phyloP scores from a whole-genome alignment of 768 basidiomycete species.

The Galerina marginata region DNA sequence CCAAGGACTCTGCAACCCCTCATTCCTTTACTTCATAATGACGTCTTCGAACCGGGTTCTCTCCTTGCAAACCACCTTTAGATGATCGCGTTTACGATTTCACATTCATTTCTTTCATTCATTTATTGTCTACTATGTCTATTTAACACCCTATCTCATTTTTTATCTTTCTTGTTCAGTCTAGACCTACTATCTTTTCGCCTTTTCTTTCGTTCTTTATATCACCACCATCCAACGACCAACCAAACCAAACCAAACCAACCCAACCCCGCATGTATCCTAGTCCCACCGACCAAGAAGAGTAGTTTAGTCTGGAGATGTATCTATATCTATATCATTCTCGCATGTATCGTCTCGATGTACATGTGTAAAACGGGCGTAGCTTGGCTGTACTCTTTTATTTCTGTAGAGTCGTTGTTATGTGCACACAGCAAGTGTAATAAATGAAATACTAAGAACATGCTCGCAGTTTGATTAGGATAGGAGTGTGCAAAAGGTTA shows the following conservation, averaged over 20 bases:
- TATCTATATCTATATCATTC: slow-evolving; percentile 14
- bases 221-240: slow-evolving; percentile 1
- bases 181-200: slow-evolving; percentile 8
- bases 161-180: background rate
- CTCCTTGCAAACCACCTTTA: slow-evolving; percentile 59
- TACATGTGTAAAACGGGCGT: slow-evolving; percentile 4
- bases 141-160: slow-evolving; percentile 12
- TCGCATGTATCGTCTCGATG: slow-evolving; percentile 1
- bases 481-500: too few relatives aligned
- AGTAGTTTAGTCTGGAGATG: slow-evolving; percentile 6
- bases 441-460: too few relatives aligned
- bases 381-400: background rate
- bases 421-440: too few relatives aligned
- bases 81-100: slow-evolving; percentile 2
- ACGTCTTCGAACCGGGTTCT: slow-evolving; percentile 78
- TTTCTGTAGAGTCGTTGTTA: background rate
- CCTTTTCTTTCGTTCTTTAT: background rate
- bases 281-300: background rate
- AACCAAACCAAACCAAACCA: background rate
- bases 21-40: slow-evolving; percentile 42
- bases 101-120: background rate
- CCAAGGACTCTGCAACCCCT: slow-evolving; percentile 42
- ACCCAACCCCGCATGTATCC: slow-evolving; percentile 2
- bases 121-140: slow-evolving; percentile 16
- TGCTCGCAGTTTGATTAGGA: too few relatives aligned